Conservation (phyloP, 108 stramenopile species). For the Fragilaria radians region DNA sequence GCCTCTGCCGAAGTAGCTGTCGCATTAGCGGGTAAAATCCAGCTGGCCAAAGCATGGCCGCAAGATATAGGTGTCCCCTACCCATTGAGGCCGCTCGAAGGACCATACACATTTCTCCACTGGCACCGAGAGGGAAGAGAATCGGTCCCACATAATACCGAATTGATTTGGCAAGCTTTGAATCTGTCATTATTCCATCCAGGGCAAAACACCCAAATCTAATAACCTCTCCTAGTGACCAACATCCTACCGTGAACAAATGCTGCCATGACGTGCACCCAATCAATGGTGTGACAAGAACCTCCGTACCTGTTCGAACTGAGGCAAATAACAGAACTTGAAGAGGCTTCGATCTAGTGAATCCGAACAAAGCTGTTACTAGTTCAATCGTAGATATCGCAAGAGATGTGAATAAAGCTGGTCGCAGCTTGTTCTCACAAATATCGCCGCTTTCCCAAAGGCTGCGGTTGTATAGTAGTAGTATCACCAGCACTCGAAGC, state of each 20-base stretch:
- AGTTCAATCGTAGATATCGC: slow-evolving; percentile 25
- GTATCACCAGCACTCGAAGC: neutral
- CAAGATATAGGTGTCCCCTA: slow-evolving; percentile 14
- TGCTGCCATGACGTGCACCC: slow-evolving; percentile 20
- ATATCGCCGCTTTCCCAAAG: neutral
- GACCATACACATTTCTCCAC: slow-evolving; percentile 44
- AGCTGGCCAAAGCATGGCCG: slow-evolving; percentile 37
- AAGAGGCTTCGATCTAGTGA: slow-evolving; percentile 21
- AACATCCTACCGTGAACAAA: slow-evolving; percentile 23
- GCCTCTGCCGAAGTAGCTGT: slow-evolving; percentile 35
- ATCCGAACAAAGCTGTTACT: slow-evolving; percentile 20
- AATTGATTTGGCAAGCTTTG: slow-evolving; percentile 11
- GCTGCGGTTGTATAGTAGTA: neutral
- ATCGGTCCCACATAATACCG: slow-evolving; percentile 38
- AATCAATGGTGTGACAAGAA: slow-evolving; percentile 28
- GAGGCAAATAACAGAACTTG: slow-evolving; percentile 30
- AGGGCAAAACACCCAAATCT: slow-evolving; percentile 41
- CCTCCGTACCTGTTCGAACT: slow-evolving; percentile 27
- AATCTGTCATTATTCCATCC: slow-evolving; percentile 6
- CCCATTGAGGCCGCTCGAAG: slow-evolving; percentile 5
- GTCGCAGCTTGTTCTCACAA: neutral
- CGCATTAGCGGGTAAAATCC: slow-evolving; percentile 34
- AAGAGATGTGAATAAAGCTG: slow-evolving; percentile 17
- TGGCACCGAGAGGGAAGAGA: slow-evolving; percentile 38
- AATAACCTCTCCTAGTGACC: slow-evolving; percentile 34